These are phyloP conservation scores for Saccharomyces hybrid DNA, from an alignment of 1,139 yeast species.

Conservation along the genomic window DNA sequence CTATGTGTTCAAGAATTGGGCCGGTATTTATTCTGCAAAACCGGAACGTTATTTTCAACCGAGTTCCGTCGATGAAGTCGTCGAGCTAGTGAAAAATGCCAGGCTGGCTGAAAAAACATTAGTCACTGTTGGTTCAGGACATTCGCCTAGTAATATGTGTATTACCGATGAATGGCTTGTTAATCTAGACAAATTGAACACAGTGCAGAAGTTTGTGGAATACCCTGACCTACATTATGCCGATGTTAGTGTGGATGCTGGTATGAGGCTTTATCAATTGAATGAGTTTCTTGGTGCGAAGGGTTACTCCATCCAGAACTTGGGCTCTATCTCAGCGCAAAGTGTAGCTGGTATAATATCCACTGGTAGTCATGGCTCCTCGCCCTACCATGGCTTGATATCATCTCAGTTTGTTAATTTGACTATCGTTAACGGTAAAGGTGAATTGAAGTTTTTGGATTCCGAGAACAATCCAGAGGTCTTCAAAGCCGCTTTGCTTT, in stretches of 20 bases:
- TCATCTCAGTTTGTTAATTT: constrained; percentile 79
- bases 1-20: constrained; percentile 62
- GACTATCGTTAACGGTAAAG: constrained; percentile 63
- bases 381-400: constrained; percentile 85
- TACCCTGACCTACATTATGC: constrained; percentile 54
- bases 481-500: constrained; percentile 77
- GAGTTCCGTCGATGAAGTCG: constrained; percentile 51
- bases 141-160: constrained; percentile 87
- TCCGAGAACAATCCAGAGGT: constrained; percentile 57
- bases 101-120: constrained; percentile 51
- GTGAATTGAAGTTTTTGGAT: constrained; percentile 64
- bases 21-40: constrained; percentile 70
- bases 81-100: constrained; percentile 59
- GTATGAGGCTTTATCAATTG: constrained; percentile 71
- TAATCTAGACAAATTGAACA: constrained; percentile 68
- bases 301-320: constrained; percentile 75
- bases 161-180: constrained; percentile 86
- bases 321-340: constrained; percentile 93
- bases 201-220: constrained; percentile 40
- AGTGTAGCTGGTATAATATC: constrained; percentile 90
- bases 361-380: constrained; percentile 95
- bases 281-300: constrained; percentile 55
- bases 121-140: constrained; percentile 89
- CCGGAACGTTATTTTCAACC: constrained; percentile 83
- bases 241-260: constrained; percentile 91